Conservation (phyloP, 768 basidiomycete species). For the Amanita exitialis region DNA sequence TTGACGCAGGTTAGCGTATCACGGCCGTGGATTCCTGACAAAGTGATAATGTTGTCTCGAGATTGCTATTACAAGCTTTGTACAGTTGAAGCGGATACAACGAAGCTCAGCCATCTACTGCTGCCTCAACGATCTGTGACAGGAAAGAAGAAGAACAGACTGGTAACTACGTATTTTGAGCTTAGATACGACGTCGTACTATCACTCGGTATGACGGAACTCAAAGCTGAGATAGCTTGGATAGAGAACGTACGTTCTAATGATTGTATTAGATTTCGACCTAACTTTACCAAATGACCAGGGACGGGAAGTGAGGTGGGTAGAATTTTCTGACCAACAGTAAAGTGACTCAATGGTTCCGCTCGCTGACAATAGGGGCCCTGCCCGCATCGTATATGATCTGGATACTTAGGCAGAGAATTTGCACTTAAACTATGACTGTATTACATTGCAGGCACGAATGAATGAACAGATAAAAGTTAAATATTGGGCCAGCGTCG, state of each 20-base stretch:
- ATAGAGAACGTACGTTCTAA: constrained; percentile 10
- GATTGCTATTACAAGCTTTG: constrained; percentile 9
- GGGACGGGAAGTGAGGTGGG: constrained; percentile 6
- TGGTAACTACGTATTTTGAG: constrained; percentile 6
- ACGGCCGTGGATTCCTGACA: constrained; percentile 15
- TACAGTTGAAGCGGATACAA: constrained; percentile 9
- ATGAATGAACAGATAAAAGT: no score
- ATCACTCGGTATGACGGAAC: constrained; percentile 14
- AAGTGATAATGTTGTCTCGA: constrained; percentile 9
- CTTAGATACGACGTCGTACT: constrained; percentile 13
- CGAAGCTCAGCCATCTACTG: background rate
- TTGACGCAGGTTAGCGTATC: constrained; percentile 11
- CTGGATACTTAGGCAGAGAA: background rate
- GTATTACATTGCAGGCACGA: no score
- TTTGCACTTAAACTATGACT: background rate
- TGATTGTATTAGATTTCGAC: background rate
- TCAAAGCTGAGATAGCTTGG: constrained; percentile 14
- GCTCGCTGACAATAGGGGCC: background rate
- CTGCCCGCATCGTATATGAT: constrained; percentile 4
- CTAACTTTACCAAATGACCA: background rate
- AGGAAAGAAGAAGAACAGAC: constrained; percentile 3
- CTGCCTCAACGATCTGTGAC: background rate
- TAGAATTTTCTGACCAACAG: background rate
- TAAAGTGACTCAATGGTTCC: no score
- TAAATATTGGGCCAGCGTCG: no score